Evolutionary conservation across 176 grass and related monocot genomes (phyloP).

Genomic region (Oryza meyeriana): DNA sequence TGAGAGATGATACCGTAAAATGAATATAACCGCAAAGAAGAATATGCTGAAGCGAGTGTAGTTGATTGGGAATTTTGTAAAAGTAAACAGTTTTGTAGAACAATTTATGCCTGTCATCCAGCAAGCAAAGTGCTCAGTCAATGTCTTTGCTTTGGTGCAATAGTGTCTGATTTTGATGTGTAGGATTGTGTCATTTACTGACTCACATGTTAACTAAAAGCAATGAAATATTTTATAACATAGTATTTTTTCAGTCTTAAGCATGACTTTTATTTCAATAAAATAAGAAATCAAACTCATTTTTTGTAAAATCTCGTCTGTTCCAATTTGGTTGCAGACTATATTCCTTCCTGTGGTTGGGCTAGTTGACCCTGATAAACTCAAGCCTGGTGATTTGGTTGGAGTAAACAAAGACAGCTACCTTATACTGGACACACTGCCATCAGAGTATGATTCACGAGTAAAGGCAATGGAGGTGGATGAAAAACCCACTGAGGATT

Average conservation of each 20-base stretch:
- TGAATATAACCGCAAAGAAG: not conserved
- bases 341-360: constrained; percentile 92
- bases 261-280: not conserved
- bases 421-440: constrained; percentile 90
- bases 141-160: not conserved
- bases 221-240: not conserved
- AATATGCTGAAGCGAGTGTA: not conserved
- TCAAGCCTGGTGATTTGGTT: constrained; percentile 90
- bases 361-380: constrained; percentile 86
- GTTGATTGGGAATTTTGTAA: not conserved
- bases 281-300: not conserved
- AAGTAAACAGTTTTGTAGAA: not conserved
- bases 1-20: not conserved
- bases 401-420: constrained; percentile 96
- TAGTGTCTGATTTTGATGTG: not conserved
- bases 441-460: constrained; percentile 85
- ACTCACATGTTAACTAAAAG: not conserved
- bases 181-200: not conserved
- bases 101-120: not conserved
- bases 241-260: not conserved
- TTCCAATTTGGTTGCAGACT: constrained; percentile 44
- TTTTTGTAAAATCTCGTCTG: not conserved
- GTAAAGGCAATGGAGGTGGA: constrained; percentile 96
- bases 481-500: constrained; percentile 96
- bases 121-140: not conserved